Evolutionary conservation across 768 basidiomycete species (phyloP).

Genomic region (Paxillus rubicundulus): DNA sequence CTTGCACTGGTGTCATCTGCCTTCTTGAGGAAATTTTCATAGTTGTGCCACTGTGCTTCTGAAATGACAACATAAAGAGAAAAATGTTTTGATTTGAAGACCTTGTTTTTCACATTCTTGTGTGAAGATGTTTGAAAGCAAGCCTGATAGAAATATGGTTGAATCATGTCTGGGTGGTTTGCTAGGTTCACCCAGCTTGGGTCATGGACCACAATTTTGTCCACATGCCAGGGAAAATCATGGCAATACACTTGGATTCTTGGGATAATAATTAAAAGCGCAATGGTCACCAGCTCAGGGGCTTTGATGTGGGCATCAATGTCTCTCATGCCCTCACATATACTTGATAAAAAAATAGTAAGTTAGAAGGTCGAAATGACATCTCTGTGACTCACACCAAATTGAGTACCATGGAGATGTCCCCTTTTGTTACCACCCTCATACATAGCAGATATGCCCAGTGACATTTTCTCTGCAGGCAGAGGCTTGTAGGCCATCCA

Average conservation of each 20-base stretch:
- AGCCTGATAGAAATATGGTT: constrained; percentile 1
- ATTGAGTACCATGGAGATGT: neutral
- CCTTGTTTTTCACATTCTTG: neutral
- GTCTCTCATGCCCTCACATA: neutral
- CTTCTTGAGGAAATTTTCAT: too few species aligned
- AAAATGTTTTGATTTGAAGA: constrained; percentile 6
- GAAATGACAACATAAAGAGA: constrained; percentile 1
- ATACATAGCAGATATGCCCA: neutral
- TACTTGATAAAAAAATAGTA: neutral
- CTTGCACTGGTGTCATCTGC: too few species aligned
- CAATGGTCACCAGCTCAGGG: neutral
- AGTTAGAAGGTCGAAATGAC: neutral
- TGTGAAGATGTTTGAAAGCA: neutral
- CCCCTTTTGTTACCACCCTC: neutral
- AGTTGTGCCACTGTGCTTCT: constrained; percentile 4
- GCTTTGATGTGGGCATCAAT: neutral
- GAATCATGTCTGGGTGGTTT: neutral
- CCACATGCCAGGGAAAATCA: constrained; percentile 1
- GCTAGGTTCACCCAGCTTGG: constrained; percentile 4
- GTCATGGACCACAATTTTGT: constrained; percentile 6
- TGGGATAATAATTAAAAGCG: neutral
- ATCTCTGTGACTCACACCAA: neutral
- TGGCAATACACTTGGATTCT: neutral
- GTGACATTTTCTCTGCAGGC: neutral
- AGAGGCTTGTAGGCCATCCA: neutral